phyloP scores from a whole-genome alignment of 2,329 filamentous ascomycete species.

The Pseudocercospora crystallina region DNA sequence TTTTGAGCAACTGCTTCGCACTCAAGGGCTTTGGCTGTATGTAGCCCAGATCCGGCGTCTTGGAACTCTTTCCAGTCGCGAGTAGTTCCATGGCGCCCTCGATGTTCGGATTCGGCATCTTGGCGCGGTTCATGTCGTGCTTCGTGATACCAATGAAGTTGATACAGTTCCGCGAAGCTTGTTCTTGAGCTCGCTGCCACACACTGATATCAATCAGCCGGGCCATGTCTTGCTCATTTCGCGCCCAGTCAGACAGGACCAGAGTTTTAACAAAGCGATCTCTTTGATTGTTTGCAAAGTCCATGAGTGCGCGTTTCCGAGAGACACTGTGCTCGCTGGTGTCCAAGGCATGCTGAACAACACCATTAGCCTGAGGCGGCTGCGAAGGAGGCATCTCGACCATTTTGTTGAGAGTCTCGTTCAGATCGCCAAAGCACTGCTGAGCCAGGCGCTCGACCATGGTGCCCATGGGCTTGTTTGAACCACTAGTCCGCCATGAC shows the following conservation, averaged over 20 bases:
- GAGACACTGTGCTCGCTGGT: constrained; percentile 64
- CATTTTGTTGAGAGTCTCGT: constrained; percentile 68
- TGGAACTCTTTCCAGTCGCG: constrained; percentile 71
- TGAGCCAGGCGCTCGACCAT: constrained; percentile 79
- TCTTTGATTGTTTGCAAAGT: constrained; percentile 77
- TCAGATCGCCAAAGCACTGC: constrained; percentile 75
- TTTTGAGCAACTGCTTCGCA: constrained; percentile 68
- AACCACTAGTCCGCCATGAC: constrained; percentile 60
- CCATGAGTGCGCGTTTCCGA: constrained; percentile 74
- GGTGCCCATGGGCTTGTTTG: constrained; percentile 72
- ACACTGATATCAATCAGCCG: constrained; percentile 83
- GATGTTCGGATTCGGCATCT: constrained; percentile 85
- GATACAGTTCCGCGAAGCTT: constrained; percentile 24
- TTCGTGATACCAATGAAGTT: constrained; percentile 58
- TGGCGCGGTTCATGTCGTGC: constrained; percentile 67
- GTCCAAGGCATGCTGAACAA: constrained; percentile 46
- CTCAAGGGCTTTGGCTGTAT: constrained; percentile 71
- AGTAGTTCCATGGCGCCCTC: constrained; percentile 84
- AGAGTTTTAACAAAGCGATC: constrained; percentile 90
- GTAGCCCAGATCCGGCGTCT: constrained; percentile 80
- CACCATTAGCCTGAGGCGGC: constrained; percentile 40
- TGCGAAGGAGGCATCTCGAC: constrained; percentile 62
- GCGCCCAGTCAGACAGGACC: constrained; percentile 87
- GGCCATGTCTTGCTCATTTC: constrained; percentile 72
- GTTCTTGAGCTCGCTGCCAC: constrained; percentile 60